Evolutionary conservation across 1,139 yeast genomes (phyloP).

Genomic region (Debaryomycetaceae sp.): DNA sequence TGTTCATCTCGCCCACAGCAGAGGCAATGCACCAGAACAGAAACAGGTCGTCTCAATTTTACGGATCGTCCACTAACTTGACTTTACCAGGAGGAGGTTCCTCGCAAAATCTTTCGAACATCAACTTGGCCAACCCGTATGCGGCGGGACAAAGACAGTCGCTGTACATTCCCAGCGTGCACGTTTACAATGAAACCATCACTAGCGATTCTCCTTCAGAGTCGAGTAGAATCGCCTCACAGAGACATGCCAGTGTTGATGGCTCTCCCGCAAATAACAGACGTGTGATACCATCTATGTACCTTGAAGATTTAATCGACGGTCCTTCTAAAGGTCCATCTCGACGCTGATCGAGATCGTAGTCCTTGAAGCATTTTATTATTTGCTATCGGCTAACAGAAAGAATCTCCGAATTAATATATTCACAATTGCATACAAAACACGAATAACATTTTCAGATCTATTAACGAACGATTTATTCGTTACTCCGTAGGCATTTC

Average conservation of each 20-base stretch:
- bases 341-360: neutral
- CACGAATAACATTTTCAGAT: neutral
- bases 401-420: slow-evolving; percentile 1
- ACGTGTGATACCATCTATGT: slow-evolving; percentile 52
- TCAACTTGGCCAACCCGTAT: neutral
- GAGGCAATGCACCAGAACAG: slow-evolving; percentile 58
- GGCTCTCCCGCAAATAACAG: slow-evolving; percentile 14
- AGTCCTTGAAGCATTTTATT: slow-evolving; percentile 1
- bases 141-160: neutral
- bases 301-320: slow-evolving; percentile 55
- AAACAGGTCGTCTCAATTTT: slow-evolving; percentile 21
- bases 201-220: neutral
- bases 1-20: slow-evolving; percentile 79
- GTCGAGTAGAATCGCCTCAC: neutral
- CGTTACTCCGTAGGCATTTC: too few species aligned
- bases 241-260: neutral
- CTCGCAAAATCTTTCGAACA: neutral
- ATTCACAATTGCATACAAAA: neutral
- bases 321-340: slow-evolving; percentile 8
- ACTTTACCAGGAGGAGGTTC: slow-evolving; percentile 19
- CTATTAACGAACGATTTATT: too few species aligned
- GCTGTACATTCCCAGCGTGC: neutral
- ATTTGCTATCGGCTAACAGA: neutral
- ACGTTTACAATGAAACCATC: neutral
- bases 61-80: slow-evolving; percentile 25